Evolutionary conservation across 208 protist species (phyloP).

Genomic region (Sergeia podlipaevii): DNA sequence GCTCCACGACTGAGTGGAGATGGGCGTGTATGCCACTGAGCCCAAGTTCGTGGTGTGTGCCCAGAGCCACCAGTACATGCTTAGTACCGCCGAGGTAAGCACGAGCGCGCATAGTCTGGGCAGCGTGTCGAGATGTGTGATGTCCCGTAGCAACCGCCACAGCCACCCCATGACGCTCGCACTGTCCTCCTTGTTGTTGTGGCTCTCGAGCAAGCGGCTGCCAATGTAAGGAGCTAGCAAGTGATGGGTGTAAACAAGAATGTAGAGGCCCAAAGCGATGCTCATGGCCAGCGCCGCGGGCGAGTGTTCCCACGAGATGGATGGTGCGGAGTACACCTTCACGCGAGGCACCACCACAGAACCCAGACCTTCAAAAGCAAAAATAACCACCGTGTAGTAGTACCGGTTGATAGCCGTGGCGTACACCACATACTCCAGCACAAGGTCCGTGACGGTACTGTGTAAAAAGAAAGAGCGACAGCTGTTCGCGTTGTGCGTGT

Average conservation of each 20-base stretch:
- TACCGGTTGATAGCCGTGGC: slow-evolving; percentile 13
- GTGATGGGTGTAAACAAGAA: slow-evolving; percentile 20
- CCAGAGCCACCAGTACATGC: slow-evolving; percentile 14
- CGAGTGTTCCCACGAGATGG: slow-evolving; percentile 7
- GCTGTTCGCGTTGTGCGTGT: slow-evolving; percentile 7
- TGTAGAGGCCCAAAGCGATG: slow-evolving; percentile 10
- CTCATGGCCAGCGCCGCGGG: slow-evolving; percentile 19
- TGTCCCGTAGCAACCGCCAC: slow-evolving; percentile 11
- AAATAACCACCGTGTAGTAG: slow-evolving; percentile 10
- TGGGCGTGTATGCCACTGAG: background rate
- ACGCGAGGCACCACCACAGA: slow-evolving; percentile 12
- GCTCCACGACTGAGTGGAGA: too few relatives aligned
- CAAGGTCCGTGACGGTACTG: slow-evolving; percentile 10
- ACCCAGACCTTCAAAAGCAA: slow-evolving; percentile 13
- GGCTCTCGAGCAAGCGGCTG: background rate
- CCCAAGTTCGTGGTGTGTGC: background rate
- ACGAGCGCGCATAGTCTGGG: slow-evolving; percentile 11
- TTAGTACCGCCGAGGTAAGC: slow-evolving; percentile 9
- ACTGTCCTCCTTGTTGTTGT: slow-evolving; percentile 7
- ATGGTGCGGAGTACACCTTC: slow-evolving; percentile 6
- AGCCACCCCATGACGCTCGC: background rate
- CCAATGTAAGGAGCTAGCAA: slow-evolving; percentile 6
- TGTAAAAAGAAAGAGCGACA: slow-evolving; percentile 25
- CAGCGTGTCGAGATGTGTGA: too few relatives aligned
- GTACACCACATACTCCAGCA: slow-evolving; percentile 21